Conservation (phyloP, 2,329 filamentous ascomycete genomes). For the Blastomyces parvus region DNA sequence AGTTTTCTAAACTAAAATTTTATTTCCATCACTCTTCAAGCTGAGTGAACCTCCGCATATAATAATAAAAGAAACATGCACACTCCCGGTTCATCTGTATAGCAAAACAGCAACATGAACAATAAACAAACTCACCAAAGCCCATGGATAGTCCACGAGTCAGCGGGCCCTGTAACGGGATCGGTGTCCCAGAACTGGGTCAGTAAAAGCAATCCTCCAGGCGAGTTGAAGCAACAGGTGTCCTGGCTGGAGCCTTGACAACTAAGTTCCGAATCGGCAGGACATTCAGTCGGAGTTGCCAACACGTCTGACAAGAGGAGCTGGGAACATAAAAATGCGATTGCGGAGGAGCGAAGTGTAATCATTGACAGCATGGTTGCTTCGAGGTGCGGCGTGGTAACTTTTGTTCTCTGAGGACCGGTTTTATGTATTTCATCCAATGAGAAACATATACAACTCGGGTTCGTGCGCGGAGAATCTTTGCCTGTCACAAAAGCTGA, state of each 20-base stretch:
- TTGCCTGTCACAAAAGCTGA: background rate
- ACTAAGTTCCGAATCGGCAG: slow-evolving; percentile 38
- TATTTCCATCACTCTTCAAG: background rate
- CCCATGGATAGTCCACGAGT: slow-evolving; percentile 53
- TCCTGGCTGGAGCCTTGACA: slow-evolving; percentile 47
- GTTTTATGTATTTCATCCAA: background rate
- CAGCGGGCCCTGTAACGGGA: slow-evolving; percentile 44
- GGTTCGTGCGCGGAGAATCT: background rate
- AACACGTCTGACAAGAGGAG: background rate
- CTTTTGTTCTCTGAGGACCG: background rate
- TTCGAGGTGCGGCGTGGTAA: background rate
- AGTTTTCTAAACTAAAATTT: background rate
- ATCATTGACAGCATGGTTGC: background rate
- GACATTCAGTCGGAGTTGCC: slow-evolving; percentile 21
- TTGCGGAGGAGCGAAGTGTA: background rate
- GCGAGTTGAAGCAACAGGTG: slow-evolving; percentile 51
- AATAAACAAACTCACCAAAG: slow-evolving; percentile 36
- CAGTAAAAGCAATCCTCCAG: slow-evolving; percentile 47
- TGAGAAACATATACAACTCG: too few species aligned
- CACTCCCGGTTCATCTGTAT: slow-evolving; percentile 5
- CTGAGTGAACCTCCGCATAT: background rate
- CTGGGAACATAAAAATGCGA: slow-evolving; percentile 4
- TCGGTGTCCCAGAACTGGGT: slow-evolving; percentile 54
- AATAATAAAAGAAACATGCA: background rate
- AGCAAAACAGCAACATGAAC: background rate